Evolutionary conservation across 495 filamentous ascomycete species (phyloP).

Genomic region (Schizothecium vesticola): DNA sequence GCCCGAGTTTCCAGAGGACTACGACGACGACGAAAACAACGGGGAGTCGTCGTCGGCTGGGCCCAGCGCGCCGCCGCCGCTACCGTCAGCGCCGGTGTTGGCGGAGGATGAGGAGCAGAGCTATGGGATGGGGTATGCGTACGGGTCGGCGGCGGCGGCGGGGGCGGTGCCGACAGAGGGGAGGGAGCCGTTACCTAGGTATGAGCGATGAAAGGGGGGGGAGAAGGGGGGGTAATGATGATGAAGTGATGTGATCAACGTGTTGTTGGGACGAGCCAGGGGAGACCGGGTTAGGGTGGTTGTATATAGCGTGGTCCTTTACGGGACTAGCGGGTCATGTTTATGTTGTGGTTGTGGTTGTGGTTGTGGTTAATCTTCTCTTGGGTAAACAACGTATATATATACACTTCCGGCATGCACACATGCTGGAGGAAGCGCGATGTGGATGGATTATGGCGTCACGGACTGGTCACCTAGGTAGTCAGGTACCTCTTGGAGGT

Average conservation of each 20-base stretch:
- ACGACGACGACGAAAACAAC: constrained; percentile 24
- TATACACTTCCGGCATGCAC: neutral
- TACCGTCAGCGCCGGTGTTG: constrained; percentile 59
- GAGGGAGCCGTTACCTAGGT: constrained; percentile 38
- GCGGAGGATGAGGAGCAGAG: constrained; percentile 55
- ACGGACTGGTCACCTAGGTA: neutral
- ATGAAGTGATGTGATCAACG: neutral
- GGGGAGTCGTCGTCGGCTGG: constrained; percentile 12
- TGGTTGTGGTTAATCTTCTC: neutral
- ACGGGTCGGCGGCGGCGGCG: constrained; percentile 21
- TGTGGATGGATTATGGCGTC: neutral
- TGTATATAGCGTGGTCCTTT: neutral
- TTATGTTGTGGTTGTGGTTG: neutral
- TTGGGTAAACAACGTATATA: neutral
- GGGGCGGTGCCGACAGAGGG: neutral
- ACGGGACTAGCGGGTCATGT: too few relatives aligned
- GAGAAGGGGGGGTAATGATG: neutral
- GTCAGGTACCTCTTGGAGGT: neutral
- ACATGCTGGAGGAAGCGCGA: neutral
- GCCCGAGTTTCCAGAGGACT: constrained; percentile 44
- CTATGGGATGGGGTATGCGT: constrained; percentile 34
- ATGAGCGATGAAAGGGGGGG: constrained; percentile 26
- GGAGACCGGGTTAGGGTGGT: too few relatives aligned
- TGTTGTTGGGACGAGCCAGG: too few relatives aligned
- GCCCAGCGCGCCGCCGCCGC: constrained; percentile 15